Base-by-base conservation (phyloP, 2,329 filamentous ascomycete species). In the Diaporthe capsici region DNA sequence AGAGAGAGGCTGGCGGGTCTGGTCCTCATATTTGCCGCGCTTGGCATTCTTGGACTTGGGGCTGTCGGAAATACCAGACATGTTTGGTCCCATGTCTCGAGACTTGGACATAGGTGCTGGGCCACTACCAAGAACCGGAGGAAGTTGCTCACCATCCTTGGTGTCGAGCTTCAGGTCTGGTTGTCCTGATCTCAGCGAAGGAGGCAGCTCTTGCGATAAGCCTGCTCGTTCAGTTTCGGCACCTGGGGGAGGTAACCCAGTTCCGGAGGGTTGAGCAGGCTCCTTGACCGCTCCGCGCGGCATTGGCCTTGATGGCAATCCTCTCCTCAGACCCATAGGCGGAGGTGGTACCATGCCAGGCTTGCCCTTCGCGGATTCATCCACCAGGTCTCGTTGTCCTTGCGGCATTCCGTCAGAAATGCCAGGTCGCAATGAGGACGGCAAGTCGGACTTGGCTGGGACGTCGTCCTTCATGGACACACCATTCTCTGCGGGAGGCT, bases 1-100 rank as follows among this genome's bases (percentile, higher is more conserved):
- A 34, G 71, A 73, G 8, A 65, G 58, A 47, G 71, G 71, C 49
- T 47, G 71, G 17, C 58, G 71, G 8, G n/a, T 22, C 47, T 65
- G 37, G 9, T 57, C 15, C 37, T 47, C 51, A 28, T 61, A 25
- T 25, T 73, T 65, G 37, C 49, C 58, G 28, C 10, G 25, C 71
- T 65, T 55, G 58, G 28, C 13, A 3, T 13, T 73, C 71, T 65
- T 65, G n/a, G 47, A 65, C n/a, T 63, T 44, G 25, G 49, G 58
- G 20, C 49, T 55, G 37, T 28, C 42, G 20, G 71, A 20, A 37
- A 31, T 55, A 42, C 49, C 47, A 8, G 39, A 28, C 1, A 20
- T 12, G 9, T 65, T 34, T 3, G 71, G 3, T n/a, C 20, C 17
- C 49, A 73, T 57, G 10, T 34, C 28, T 28, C 49, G 25, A 28